Evolutionary conservation across 495 filamentous ascomycete genomes (phyloP).

Genomic region (Aspergillus panamensis): DNA sequence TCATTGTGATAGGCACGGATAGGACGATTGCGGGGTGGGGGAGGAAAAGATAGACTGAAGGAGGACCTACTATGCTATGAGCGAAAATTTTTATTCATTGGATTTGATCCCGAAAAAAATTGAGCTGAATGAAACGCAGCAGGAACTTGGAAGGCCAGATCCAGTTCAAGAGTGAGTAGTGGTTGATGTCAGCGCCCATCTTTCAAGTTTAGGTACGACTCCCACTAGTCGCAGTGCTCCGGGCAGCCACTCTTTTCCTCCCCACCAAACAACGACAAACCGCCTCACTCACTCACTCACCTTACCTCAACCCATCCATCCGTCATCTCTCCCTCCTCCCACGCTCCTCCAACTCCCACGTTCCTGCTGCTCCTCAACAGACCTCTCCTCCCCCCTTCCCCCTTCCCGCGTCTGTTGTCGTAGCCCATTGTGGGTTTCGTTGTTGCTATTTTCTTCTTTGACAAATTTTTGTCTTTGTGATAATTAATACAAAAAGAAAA

Average conservation of each 20-base stretch:
- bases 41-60: no score
- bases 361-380: constrained; percentile 18
- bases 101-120: no score
- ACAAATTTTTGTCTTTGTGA: constrained; percentile 4
- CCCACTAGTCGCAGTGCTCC: constrained; percentile 20
- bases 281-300: constrained; percentile 25
- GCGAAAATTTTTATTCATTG: no score
- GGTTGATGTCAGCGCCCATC: constrained; percentile 29
- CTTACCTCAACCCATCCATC: constrained; percentile 13
- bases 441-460: constrained; percentile 14
- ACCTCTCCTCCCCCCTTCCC: not conserved
- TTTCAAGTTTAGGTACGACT: constrained; percentile 9
- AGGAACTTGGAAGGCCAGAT: no score
- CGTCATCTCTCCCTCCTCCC: constrained; percentile 15
- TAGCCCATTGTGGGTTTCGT: constrained; percentile 15
- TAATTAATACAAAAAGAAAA: constrained; percentile 3
- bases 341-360: constrained; percentile 16
- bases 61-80: no score
- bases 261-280: constrained; percentile 22
- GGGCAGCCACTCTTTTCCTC: constrained; percentile 23
- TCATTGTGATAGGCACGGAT: no score
- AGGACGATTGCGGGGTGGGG: no score
- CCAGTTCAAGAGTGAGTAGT: not conserved
- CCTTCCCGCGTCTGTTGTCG: constrained; percentile 11
- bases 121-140: no score